These are phyloP conservation scores for Lithohypha guttulata DNA, from an alignment of 2,329 filamentous ascomycete species.

Conservation along the genomic window DNA sequence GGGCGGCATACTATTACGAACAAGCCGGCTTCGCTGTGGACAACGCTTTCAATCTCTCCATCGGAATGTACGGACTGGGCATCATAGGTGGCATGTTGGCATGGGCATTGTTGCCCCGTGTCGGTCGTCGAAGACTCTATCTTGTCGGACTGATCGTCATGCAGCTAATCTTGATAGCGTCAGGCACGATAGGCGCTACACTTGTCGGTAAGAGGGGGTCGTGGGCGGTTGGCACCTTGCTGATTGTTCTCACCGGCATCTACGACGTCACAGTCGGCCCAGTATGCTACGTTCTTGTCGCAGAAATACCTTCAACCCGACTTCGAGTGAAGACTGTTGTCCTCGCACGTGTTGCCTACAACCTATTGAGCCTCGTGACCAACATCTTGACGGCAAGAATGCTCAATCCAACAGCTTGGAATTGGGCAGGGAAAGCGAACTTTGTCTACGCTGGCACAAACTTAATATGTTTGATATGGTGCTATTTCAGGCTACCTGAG, in stretches of 20 bases:
- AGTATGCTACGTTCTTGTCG: conserved; percentile 42
- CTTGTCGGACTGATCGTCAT: conserved; percentile 26
- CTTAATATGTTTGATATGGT: conserved; percentile 28
- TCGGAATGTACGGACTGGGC: conserved; percentile 30
- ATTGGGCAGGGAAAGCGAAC: conserved; percentile 31
- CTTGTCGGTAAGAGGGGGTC: conserved; percentile 24
- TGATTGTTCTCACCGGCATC: conserved; percentile 42
- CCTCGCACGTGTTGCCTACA: conserved; percentile 40
- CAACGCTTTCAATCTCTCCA: conserved; percentile 23
- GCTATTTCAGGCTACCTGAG: conserved; percentile 33
- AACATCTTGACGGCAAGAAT: conserved; percentile 28
- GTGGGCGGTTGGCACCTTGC: conserved; percentile 32
- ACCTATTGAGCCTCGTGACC: conserved; percentile 38
- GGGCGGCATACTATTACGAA: conserved; percentile 27
- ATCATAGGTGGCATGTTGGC: conserved; percentile 25
- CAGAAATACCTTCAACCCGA: conserved; percentile 43
- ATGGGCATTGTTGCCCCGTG: conserved; percentile 25
- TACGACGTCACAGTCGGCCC: conserved; percentile 46
- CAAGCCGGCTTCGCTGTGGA: conserved; percentile 32
- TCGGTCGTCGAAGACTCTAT: conserved; percentile 29
- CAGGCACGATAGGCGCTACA: conserved; percentile 31
- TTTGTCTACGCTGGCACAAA: conserved; percentile 34
- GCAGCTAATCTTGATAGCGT: conserved; percentile 24
- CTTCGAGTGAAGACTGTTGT: conserved; percentile 45
- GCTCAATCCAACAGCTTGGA: conserved; percentile 27